A percentile compares a stretch with the other conserved stretches of the same genome.
These are phyloP conservation scores for Diplosphaera chodatii DNA, from an alignment of 139 green algal genomes.

Conservation along the genomic window DNA sequence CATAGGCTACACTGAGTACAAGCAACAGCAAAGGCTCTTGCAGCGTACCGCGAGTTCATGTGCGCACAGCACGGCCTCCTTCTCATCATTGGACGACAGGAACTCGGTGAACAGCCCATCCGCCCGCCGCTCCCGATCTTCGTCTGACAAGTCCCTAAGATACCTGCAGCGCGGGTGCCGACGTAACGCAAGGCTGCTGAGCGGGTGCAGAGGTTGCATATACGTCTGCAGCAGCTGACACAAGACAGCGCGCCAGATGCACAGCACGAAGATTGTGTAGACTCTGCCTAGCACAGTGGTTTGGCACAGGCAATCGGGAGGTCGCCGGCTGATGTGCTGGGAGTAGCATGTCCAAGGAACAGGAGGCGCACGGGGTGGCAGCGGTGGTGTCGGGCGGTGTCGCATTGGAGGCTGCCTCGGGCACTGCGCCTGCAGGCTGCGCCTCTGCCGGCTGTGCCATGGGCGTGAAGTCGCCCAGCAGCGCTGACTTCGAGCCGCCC, in stretches of 20 bases:
- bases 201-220: too few species aligned
- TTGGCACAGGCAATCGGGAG: too few species aligned
- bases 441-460: conserved; percentile 17
- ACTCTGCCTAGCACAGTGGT: too few species aligned
- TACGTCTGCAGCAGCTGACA: too few species aligned
- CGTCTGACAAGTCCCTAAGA: neutral
- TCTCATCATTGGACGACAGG: conserved; percentile 22
- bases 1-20: too few species aligned
- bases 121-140: conserved; percentile 5
- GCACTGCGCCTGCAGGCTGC: conserved; percentile 10
- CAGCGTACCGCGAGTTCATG: conserved; percentile 36
- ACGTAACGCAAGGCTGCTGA: too few species aligned
- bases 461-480: conserved; percentile 40
- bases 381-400: neutral
- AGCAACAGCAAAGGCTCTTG: too few species aligned
- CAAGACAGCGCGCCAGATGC: too few species aligned
- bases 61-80: conserved; percentile 32
- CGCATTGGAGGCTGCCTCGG: neutral
- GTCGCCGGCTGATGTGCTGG: too few species aligned
- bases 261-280: too few species aligned
- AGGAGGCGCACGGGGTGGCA: neutral
- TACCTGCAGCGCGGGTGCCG: too few species aligned
- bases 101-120: conserved; percentile 42
- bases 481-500: conserved; percentile 17
- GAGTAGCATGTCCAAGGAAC: too few species aligned